Base-by-base conservation (phyloP, 176 grass and related monocot species). In the Cenchrus americanus region DNA sequence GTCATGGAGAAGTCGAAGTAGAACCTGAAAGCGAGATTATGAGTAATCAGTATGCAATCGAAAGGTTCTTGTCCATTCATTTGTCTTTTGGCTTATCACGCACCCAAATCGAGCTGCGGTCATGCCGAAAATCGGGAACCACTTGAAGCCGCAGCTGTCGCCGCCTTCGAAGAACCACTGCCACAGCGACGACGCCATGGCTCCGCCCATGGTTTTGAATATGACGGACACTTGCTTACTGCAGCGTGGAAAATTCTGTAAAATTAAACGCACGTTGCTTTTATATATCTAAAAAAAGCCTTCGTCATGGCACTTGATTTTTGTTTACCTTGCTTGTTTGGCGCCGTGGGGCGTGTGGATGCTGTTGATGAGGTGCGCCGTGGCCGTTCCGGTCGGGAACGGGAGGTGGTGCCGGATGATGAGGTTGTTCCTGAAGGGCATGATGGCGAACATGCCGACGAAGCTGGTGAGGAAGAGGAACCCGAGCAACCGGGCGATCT, bases 331-430 rank as follows among this genome's bases (percentile, higher is more conserved):
- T 48, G 87, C 85, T n/a, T 83, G 82, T 3, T 77, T 55, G 67
- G 64, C 85, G 17, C 87, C 87, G 23, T 88, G 85, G 2, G 85
- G 90, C 14, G 88, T 90, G 76, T 90, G 93, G 50, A 95, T 86
- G 70, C 82, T 90, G 80, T 95, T 95, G 75, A 95, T 92, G 46
- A 95, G 71, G 84, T 95, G 85, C 51, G 93, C 93, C 0, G 88
- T 86, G 41, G 90, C 93, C 11, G 82, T 78, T 14, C 90, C 90
- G 69, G 85, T 95, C 50, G 90, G 93, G 87, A 92, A 95, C 27
- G 90, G 78, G 17, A 95, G 66, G 15, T 66, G 74, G 75, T 92
- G 84, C 19, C 83, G 64, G 73, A 95, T 54, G 62, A 95, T 88
- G 90, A 95, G 83, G 66, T 46, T 87, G 84, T 91, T 75, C 62